These are phyloP conservation scores for Ceratobasidium theobromae DNA, from an alignment of 1,284 basidiomycete genomes.

Conservation along the genomic window DNA sequence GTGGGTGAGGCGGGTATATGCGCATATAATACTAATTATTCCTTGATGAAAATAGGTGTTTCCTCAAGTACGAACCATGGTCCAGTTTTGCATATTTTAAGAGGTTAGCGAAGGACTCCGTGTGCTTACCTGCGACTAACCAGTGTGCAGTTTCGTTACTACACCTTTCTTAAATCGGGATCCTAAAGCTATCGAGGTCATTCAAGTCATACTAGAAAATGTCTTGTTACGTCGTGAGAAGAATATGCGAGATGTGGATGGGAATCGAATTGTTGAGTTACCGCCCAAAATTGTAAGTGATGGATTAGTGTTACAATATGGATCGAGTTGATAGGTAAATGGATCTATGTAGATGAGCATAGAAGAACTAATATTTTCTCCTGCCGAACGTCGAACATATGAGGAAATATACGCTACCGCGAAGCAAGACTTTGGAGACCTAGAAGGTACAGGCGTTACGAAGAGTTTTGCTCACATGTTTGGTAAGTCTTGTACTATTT, in stretches of 20 bases:
- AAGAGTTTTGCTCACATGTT: conserved; percentile 89
- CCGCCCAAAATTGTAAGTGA: conserved; percentile 75
- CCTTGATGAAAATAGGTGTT: conserved; percentile 58
- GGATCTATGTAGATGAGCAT: conserved; percentile 53
- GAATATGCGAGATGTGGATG: conserved; percentile 86
- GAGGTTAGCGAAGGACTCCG: background rate
- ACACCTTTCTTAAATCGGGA: conserved; percentile 85
- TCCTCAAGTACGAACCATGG: conserved; percentile 90
- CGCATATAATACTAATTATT: background rate
- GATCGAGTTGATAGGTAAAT: background rate
- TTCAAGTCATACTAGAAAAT: conserved; percentile 89
- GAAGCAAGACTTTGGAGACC: conserved; percentile 70
- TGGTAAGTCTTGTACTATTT: conserved; percentile 18
- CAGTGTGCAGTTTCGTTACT: conserved; percentile 70
- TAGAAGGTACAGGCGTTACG: conserved; percentile 75
- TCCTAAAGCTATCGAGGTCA: conserved; percentile 87
- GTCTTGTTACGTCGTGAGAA: conserved; percentile 92
- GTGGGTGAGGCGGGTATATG: conserved; percentile 47
- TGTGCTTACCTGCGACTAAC: background rate
- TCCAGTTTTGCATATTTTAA: conserved; percentile 42
- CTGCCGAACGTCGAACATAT: conserved; percentile 78
- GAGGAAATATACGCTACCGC: conserved; percentile 69
- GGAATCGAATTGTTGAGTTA: conserved; percentile 85
- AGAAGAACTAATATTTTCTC: conserved; percentile 74
- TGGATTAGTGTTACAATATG: background rate